A percentile compares a stretch with the other conserved stretches of the same genome.
These are phyloP conservation scores for Neoscytalidium dimidiatum DNA, from an alignment of 2,329 filamentous ascomycete species.

Conservation along the genomic window DNA sequence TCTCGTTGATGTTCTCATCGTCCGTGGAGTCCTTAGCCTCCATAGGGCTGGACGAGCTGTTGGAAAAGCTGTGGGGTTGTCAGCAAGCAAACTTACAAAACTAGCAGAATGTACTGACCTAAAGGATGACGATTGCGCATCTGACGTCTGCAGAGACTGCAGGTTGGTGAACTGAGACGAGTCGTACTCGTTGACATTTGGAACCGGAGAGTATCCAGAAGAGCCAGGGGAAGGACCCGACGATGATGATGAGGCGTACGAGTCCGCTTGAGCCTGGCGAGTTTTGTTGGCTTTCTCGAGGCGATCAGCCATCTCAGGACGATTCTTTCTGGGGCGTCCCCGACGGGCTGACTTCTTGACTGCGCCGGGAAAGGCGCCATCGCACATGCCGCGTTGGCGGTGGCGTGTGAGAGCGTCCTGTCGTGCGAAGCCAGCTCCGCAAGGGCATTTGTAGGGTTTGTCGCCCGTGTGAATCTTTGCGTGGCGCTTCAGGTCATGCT, in stretches of 20 bases:
- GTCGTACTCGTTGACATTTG: slow-evolving; percentile 19
- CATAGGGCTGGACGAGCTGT: neutral
- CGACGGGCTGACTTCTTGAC: slow-evolving; percentile 68
- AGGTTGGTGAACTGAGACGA: slow-evolving; percentile 17
- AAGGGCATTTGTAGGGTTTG: slow-evolving; percentile 93
- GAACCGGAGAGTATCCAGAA: slow-evolving; percentile 16
- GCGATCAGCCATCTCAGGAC: slow-evolving; percentile 61
- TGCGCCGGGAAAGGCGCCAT: slow-evolving; percentile 86
- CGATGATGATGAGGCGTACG: slow-evolving; percentile 36
- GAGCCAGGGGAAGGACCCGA: slow-evolving; percentile 17
- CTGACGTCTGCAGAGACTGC: slow-evolving; percentile 8
- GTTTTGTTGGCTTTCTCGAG: slow-evolving; percentile 59
- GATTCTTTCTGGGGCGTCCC: slow-evolving; percentile 63
- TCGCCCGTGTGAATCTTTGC: slow-evolving; percentile 96
- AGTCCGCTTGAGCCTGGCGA: slow-evolving; percentile 39
- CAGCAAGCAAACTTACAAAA: neutral
- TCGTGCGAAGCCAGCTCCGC: slow-evolving; percentile 90
- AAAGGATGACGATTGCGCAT: slow-evolving; percentile 10
- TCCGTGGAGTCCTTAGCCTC: neutral
- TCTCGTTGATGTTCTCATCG: slow-evolving; percentile 24
- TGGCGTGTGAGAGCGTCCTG: slow-evolving; percentile 95
- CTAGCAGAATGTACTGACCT: neutral
- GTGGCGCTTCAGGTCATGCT: slow-evolving; percentile 96
- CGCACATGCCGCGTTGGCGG: slow-evolving; percentile 93
- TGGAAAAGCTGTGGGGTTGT: neutral